Percentiles rank a stretch among this genome's conserved stretches.
phyloP scores from a whole-genome alignment of 768 basidiomycete genomes.

The Scleroderma bovista region DNA sequence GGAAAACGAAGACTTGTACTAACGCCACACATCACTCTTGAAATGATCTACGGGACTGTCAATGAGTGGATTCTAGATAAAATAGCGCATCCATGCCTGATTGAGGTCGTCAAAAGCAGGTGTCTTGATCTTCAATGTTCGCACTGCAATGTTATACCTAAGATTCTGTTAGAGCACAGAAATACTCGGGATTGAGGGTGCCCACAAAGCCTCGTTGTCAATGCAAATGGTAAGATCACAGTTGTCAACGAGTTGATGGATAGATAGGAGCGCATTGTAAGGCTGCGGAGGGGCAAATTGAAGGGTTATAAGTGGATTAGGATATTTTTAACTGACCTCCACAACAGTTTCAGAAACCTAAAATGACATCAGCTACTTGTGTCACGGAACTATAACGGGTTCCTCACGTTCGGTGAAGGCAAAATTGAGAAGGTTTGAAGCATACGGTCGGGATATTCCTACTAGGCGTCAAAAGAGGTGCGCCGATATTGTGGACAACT shows the following conservation, averaged over 20 bases:
- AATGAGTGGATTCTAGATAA: not conserved
- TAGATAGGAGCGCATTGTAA: constrained; percentile 79
- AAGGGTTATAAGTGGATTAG: constrained; percentile 5
- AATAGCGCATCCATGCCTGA: constrained; percentile 35
- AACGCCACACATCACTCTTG: constrained; percentile 91
- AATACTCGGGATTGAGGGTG: not conserved
- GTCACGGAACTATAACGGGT: not conserved
- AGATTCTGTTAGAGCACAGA: not conserved
- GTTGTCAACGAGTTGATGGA: constrained; percentile 87
- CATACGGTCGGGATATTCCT: constrained; percentile 53
- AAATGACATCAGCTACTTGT: constrained; percentile 8
- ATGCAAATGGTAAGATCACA: constrained; percentile 80
- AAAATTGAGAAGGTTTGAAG: constrained; percentile 49
- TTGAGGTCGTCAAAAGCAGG: constrained; percentile 70
- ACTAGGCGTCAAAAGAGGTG: constrained; percentile 15
- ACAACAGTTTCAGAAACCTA: constrained; percentile 47
- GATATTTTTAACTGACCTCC: constrained; percentile 34
- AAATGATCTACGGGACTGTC: constrained; percentile 47
- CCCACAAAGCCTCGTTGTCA: constrained; percentile 83
- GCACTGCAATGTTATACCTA: constrained; percentile 69
- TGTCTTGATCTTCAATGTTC: constrained; percentile 57
- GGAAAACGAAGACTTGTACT: constrained; percentile 91
- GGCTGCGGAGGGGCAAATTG: constrained; percentile 35
- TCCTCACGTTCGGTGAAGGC: constrained; percentile 50
- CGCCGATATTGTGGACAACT: constrained; percentile 12